Evolutionary conservation across 2,329 filamentous ascomycete species (phyloP), one percentile per base, ranked within the genome.

Genomic region (Pseudocercospora ulei): DNA sequence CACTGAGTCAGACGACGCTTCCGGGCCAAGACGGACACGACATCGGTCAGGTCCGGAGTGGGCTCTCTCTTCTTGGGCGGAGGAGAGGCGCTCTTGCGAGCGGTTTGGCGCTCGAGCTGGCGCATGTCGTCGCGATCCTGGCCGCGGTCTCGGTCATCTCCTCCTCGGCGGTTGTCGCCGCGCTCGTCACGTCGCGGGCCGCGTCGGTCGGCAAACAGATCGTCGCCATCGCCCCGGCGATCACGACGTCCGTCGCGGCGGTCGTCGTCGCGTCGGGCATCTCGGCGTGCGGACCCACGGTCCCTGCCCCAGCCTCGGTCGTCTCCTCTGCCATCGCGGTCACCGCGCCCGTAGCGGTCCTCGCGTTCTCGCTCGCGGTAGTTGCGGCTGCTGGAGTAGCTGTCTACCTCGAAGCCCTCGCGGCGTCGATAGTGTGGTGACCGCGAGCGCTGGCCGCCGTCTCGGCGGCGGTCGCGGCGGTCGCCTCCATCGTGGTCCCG

Each of bases 1-100:
- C 90, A 99, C 64, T 98, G 92, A 22, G 87, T 96, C 70, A 98
- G 69, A 43, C 90, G 81, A 53, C 92, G 80, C 70, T 87, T 90
- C 55, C 88, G 80, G 57, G 88, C 80, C 48, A 86, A 68, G 43
- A 99, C 71, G 3, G 85, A 75, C n/a, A 81, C 70, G 43, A 92
- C 69, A 56, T 92, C 78, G 44, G 87, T 92, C 58, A 99, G 69
- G 62, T 99, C 92, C 22, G 90, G 92, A 0, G 90, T 98, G 5
- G 90, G 85, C 63, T 98, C 90, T 62, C 84, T 81, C 69, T 92
- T 92, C 6, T 78, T 77, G 17, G 83, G 82, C 23, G 86, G 83
- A 28, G 80, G 82, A 11, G 80, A 76, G 56, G 82, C 93, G 52
- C 82, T 78, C 54, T 76, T 79, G 49, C 76, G 68, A 41, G 76